A percentile compares a stretch with the other conserved stretches of the same genome.
Evolutionary conservation across 2,329 filamentous ascomycete species (phyloP).

Genomic region (Trichoderma sp.): DNA sequence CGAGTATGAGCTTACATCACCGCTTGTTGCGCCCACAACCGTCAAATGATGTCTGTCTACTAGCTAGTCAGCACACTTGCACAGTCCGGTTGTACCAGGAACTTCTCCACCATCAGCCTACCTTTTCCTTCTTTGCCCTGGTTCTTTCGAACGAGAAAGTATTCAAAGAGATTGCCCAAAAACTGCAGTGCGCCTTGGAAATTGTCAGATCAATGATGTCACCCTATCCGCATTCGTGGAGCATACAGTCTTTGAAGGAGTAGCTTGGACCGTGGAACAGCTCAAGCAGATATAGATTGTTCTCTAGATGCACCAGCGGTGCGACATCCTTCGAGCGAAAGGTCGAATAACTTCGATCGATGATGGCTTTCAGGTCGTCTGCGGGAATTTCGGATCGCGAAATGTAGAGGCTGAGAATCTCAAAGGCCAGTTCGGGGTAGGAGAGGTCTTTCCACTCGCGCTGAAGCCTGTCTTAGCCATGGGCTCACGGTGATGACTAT

Average conservation of each 20-base stretch:
- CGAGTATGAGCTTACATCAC: conserved; percentile 51
- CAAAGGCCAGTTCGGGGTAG: conserved; percentile 80
- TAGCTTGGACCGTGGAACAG: conserved; percentile 96
- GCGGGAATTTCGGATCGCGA: conserved; percentile 80
- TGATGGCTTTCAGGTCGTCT: conserved; percentile 79
- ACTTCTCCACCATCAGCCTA: conserved; percentile 34
- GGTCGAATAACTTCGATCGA: conserved; percentile 83
- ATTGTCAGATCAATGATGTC: conserved; percentile 2
- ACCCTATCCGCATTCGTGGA: background rate
- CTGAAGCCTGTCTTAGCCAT: conserved; percentile 23
- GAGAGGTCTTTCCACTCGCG: conserved; percentile 74
- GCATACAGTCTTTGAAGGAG: conserved; percentile 78
- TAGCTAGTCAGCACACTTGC: background rate
- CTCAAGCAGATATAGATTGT: conserved; percentile 86
- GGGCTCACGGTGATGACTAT: background rate
- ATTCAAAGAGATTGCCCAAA: conserved; percentile 91
- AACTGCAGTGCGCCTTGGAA: conserved; percentile 72
- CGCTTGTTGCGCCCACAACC: conserved; percentile 83
- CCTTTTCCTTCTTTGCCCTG: conserved; percentile 64
- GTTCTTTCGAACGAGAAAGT: conserved; percentile 78
- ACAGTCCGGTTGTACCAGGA: background rate
- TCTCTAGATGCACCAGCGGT: conserved; percentile 71
- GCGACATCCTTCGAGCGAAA: conserved; percentile 74
- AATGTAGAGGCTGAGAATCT: conserved; percentile 87
- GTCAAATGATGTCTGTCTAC: conserved; percentile 77